Evolutionary conservation across 1,284 basidiomycete genomes (phyloP).

Genomic region (Peniophora sp.): DNA sequence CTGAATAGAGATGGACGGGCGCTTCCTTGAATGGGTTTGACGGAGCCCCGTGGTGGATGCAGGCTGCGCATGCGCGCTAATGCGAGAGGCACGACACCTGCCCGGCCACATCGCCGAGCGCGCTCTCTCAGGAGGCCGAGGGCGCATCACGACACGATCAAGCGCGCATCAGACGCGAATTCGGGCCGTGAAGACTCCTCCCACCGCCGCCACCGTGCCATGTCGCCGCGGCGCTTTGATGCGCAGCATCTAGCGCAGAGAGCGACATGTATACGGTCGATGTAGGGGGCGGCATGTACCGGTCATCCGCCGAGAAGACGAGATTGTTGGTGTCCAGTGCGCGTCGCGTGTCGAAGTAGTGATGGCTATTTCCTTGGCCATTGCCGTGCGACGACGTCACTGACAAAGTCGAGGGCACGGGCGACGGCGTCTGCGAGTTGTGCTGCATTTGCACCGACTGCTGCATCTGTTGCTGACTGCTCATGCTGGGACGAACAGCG

Average conservation of each 20-base stretch:
- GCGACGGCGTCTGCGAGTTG: slow-evolving; percentile 9
- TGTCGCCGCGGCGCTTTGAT: not conserved
- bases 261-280: not conserved
- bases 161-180: not conserved
- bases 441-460: not conserved
- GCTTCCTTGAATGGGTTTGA: too few relatives aligned
- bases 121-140: not conserved
- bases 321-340: slow-evolving; percentile 1
- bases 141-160: not conserved
- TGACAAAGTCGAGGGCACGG: slow-evolving; percentile 10
- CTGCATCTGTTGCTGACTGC: too few relatives aligned
- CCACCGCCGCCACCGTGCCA: not conserved
- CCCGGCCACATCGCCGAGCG: too few relatives aligned
- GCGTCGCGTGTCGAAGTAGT: not conserved
- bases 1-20: too few relatives aligned
- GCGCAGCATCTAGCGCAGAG: not conserved
- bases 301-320: not conserved
- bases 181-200: not conserved
- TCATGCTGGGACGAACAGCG: too few relatives aligned
- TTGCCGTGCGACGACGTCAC: slow-evolving; percentile 9
- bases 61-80: too few relatives aligned
- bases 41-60: too few relatives aligned
- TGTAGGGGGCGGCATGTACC: not conserved
- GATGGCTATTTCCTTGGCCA: not conserved
- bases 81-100: too few relatives aligned